Evolutionary conservation across 1,284 basidiomycete species (phyloP), one percentile per base, ranked within the genome.

Genomic region (Microbotryomycetes sp.): DNA sequence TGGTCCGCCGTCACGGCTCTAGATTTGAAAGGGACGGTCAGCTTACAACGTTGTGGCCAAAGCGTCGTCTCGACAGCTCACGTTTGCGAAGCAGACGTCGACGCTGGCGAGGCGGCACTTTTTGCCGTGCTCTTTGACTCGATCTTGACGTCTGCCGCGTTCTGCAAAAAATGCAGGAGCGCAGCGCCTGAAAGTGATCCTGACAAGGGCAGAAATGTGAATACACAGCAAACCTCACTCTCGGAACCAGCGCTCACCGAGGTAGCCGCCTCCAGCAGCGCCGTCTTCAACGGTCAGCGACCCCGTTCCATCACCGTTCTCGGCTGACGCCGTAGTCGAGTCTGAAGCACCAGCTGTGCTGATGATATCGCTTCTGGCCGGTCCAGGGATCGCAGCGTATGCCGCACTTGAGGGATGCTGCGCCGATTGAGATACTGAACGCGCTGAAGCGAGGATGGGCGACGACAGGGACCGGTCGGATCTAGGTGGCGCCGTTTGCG

Each of bases 291-390:
- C 61, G 21, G 63, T 61, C 15, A 72, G 54, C 16, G 61, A 56
- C 0, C 62, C 71, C 11, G 65, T 72, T 5, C 71, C 68, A 47
- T 72, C 71, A 15, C 62, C 56, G 4, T 61, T 65, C 13, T 52
- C 27, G 4, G 24, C 48, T 5, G 47, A 35, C 45, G 50, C 29
- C n/a, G n/a, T 5, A 16, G 60, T 9, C 27, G 31, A 30, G 7
- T 28, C 23, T 16, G 55, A 11, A 11, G 28, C 21, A 27, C 46
- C 26, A 41, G 57, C 24, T 31, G 53, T 3, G 48, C 26, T 0
- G 31, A 15, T 1, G 47, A 7, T 24, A 49, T 31, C 11, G 24
- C n/a, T 15, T 28, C 26, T 23, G 54, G 26, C n/a, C n/a, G n/a
- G n/a, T n/a, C n/a, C n/a, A n/a, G n/a, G n/a, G n/a, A n/a, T n/a